These are phyloP conservation scores for Neocallimastix lanati DNA, from an alignment of 192 early-diverging fungal species.

Conservation along the genomic window DNA sequence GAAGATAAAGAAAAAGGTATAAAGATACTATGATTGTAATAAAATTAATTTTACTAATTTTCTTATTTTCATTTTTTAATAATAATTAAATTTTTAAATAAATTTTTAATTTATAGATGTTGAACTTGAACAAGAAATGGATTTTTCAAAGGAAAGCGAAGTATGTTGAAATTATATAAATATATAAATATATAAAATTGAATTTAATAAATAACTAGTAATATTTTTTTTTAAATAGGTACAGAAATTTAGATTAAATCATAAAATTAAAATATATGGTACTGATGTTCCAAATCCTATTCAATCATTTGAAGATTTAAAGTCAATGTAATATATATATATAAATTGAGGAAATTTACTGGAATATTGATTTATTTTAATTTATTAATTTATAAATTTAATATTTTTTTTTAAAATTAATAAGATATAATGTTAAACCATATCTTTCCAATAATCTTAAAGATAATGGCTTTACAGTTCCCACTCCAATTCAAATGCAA, in stretches of 20 bases:
- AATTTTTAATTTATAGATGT: background rate
- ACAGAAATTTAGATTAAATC: slow-evolving; percentile 46
- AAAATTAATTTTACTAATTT: background rate
- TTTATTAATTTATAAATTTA: background rate
- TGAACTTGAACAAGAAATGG: background rate
- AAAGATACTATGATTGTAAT: no score
- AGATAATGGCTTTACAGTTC: slow-evolving; percentile 44
- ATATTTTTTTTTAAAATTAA: background rate
- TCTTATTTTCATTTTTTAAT: background rate
- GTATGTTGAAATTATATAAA: background rate
- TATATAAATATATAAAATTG: no score
- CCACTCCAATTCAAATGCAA: slow-evolving; percentile 91
- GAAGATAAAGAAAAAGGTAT: background rate
- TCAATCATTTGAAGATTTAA: slow-evolving; percentile 49
- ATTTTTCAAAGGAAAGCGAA: background rate
- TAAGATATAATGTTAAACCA: slow-evolving; percentile 31
- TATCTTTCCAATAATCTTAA: slow-evolving; percentile 58
- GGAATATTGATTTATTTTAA: no score
- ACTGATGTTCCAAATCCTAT: slow-evolving; percentile 73
- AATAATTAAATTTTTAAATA: background rate
- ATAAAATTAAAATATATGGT: slow-evolving; percentile 68
- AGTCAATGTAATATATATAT: slow-evolving; percentile 40
- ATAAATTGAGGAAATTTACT: no score
- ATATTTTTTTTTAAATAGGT: slow-evolving; percentile 8
- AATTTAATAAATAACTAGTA: no score